Base-by-base conservation (phyloP, 768 basidiomycete genomes). In the Suillus hirtellus region DNA sequence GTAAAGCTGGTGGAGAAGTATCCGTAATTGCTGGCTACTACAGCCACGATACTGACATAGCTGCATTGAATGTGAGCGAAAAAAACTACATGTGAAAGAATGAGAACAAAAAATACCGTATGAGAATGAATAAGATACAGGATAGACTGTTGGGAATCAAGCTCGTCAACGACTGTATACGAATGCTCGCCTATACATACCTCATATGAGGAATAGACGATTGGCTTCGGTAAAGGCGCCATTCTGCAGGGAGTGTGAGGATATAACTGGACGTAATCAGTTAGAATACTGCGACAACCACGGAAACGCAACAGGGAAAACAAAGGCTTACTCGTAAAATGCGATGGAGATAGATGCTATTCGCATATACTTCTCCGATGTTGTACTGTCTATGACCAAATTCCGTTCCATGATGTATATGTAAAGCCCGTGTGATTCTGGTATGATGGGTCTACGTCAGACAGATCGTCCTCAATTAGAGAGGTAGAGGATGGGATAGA, bases 341-440 rank as follows among this genome's bases (percentile, higher is more conserved):
- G 76, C 77, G 56, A 79, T 74, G 8, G 79, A 74, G 60, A 79
- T 64, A 17, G 78, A 74, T 47, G 72, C 67, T 58, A 78, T 65
- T 40, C 78, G 74, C 60, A 79, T 61, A 66, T 75, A 77, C 62
- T 64, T 68, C 70, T 74, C 73, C 17, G 75, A 65, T 14, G 47
- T 8, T 49, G 24, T 15, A 15, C 19, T 47, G 60, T 53, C 24
- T 42, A 62, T 52, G 8, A 63, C 15, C 4, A 31, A 7, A 31
- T 4, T 4, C 17, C 4, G 17, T 17, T 17, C 27, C 27, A 52
- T 49, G 2, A 9, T 17, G 10, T 47, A 31, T 31, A 17, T 17
- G 4, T 31, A 9, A 52, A 52, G 17, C 9, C 8, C 17, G 27
- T 9, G 50, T 31, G 27, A 27, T 52, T 52, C 47, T 24, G 24